These are phyloP conservation scores for Martiniozyma asiatica DNA, from an alignment of 1,139 yeast species.

Conservation along the genomic window DNA sequence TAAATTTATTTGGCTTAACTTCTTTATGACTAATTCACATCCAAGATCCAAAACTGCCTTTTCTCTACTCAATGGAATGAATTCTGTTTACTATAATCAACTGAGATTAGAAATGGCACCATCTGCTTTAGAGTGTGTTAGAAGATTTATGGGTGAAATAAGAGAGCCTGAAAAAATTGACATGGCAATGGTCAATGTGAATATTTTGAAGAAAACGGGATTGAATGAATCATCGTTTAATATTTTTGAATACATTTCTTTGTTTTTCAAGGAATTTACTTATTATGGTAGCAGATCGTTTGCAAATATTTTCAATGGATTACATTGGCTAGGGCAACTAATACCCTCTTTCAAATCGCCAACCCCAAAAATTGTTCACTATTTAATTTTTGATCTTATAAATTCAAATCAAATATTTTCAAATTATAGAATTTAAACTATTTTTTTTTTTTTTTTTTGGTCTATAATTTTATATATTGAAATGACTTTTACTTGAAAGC, in stretches of 20 bases:
- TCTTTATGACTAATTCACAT: conserved; percentile 2
- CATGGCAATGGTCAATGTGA: conserved; percentile 11
- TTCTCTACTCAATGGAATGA: conserved; percentile 1
- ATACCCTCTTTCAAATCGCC: no score
- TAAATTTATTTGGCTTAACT: conserved; percentile 5
- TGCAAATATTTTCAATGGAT: no score
- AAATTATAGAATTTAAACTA: conserved; percentile 3
- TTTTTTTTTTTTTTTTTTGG: not conserved
- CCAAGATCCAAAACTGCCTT: conserved; percentile 1
- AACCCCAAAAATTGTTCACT: conserved; percentile 36
- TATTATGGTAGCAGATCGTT: no score
- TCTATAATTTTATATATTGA: not conserved
- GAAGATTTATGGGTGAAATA: conserved; percentile 6
- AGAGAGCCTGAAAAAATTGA: conserved; percentile 12
- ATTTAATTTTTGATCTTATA: conserved; percentile 42
- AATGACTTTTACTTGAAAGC: not conserved
- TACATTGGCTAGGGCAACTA: no score
- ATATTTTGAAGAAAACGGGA: conserved; percentile 3
- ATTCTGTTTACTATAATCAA: conserved; percentile 2
- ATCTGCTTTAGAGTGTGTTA: conserved; percentile 2
- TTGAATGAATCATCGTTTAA: no score
- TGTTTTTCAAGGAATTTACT: no score
- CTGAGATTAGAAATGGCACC: conserved; percentile 2
- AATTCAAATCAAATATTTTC: conserved; percentile 17
- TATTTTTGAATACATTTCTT: no score